A percentile compares a stretch with the other conserved stretches of the same genome.
Conservation (phyloP, 1,284 basidiomycete species). For the Tranzscheliella williamsii region DNA sequence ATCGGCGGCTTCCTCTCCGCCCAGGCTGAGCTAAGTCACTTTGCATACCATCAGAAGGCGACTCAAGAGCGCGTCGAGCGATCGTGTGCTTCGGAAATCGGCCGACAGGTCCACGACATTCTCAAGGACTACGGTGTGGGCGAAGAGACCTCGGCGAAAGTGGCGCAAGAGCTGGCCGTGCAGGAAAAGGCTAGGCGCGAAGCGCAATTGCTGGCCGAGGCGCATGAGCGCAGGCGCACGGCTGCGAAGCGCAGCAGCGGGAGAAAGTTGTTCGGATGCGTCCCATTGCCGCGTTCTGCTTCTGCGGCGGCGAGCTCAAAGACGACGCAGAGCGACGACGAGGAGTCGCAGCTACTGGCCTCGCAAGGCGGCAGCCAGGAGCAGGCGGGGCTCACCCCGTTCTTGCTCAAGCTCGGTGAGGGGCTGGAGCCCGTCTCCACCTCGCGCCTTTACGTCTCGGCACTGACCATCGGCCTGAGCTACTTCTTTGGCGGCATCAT, state of each 20-base stretch:
- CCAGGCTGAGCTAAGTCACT: constrained; percentile 89
- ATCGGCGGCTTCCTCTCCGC: constrained; percentile 96
- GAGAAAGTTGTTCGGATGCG: constrained; percentile 28
- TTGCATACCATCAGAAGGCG: constrained; percentile 26
- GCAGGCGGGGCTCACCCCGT: constrained; percentile 50
- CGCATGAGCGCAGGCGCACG: neutral
- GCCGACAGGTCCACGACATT: constrained; percentile 86
- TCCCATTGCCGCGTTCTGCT: constrained; percentile 15
- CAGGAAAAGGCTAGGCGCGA: constrained; percentile 16
- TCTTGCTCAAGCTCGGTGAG: constrained; percentile 48
- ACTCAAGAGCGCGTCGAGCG: constrained; percentile 75
- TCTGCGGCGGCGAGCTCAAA: constrained; percentile 3
- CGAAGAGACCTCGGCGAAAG: constrained; percentile 75
- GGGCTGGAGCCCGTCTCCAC: constrained; percentile 51
- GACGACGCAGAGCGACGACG: constrained; percentile 7
- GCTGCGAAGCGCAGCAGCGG: neutral
- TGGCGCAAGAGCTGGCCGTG: constrained; percentile 65
- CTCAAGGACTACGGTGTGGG: constrained; percentile 87
- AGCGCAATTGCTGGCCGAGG: neutral
- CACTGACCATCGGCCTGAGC: constrained; percentile 44
- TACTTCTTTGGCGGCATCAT: constrained; percentile 54
- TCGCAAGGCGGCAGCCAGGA: constrained; percentile 17
- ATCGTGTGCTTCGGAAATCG: constrained; percentile 90
- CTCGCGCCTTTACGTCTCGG: constrained; percentile 46
- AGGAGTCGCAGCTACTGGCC: constrained; percentile 3